Percentiles rank a stretch among this genome's conserved stretches.
phyloP scores from a whole-genome alignment of 352 stramenopile genomes.

The Phytophthora parvispora region DNA sequence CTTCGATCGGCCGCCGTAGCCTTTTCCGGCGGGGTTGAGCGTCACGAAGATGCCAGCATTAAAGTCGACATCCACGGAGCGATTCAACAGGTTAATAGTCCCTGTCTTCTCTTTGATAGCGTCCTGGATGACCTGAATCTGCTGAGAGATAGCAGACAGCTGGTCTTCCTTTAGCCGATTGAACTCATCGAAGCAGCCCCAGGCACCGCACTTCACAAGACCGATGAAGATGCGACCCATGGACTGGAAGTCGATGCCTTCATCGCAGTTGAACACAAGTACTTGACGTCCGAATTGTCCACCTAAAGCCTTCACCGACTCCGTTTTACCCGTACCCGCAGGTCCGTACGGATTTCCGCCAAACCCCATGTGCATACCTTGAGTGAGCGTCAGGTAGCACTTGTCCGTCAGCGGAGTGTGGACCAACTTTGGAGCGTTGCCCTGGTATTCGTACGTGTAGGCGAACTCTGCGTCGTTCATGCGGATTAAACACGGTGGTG shows the following conservation, averaged over 20 bases:
- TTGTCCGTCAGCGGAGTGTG: conserved; percentile 96
- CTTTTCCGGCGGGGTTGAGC: conserved; percentile 96
- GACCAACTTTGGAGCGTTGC: conserved; percentile 94
- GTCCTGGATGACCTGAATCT: conserved; percentile 97
- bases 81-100: conserved; percentile 87
- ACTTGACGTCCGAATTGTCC: conserved; percentile 93
- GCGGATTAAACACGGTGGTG: conserved; percentile 51
- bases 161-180: conserved; percentile 97
- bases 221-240: conserved; percentile 98
- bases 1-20: conserved; percentile 94
- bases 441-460: conserved; percentile 98
- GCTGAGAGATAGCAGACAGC: conserved; percentile 94
- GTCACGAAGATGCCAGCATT: conserved; percentile 97
- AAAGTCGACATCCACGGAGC: conserved; percentile 91
- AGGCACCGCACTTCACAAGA: conserved; percentile 95
- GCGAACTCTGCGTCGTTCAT: conserved; percentile 90
- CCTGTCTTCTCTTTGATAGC: conserved; percentile 90
- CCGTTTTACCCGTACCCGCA: conserved; percentile 96
- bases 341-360: conserved; percentile 96
- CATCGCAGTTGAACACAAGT: conserved; percentile 95
- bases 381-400: conserved; percentile 96
- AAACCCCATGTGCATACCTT: conserved; percentile 95
- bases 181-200: conserved; percentile 98
- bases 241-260: conserved; percentile 96
- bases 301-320: conserved; percentile 95